Conservation (phyloP, 352 stramenopile species). For the Pythium dissimile region DNA sequence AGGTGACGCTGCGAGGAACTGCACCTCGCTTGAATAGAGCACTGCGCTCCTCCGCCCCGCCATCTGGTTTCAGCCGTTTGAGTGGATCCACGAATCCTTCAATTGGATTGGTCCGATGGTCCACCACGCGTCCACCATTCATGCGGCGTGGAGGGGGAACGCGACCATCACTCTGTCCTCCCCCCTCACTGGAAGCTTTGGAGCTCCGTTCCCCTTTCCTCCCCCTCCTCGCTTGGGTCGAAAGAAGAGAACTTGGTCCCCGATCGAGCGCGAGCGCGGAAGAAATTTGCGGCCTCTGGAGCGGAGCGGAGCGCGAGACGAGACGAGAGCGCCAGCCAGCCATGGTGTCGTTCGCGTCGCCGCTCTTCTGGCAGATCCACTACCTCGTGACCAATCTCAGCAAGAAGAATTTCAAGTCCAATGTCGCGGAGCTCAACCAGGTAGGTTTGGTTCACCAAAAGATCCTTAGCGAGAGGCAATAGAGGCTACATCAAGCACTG, state of each 20-base stretch:
- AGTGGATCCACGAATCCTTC: constrained; percentile 19
- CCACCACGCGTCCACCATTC: constrained; percentile 14
- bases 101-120: constrained; percentile 18
- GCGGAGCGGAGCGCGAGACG: background rate
- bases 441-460: constrained; percentile 28
- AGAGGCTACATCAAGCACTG: background rate
- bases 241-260: constrained; percentile 9
- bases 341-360: constrained; percentile 91
- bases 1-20: constrained; percentile 9
- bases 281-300: constrained; percentile 22
- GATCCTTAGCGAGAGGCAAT: background rate
- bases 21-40: constrained; percentile 12
- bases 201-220: constrained; percentile 11
- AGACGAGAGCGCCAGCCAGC: background rate
- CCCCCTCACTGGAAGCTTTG: too few species aligned
- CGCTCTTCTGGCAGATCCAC: constrained; percentile 93
- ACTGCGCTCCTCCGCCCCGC: constrained; percentile 1
- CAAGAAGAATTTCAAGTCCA: constrained; percentile 94
- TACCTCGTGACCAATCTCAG: constrained; percentile 91
- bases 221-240: background rate
- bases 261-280: constrained; percentile 16
- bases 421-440: constrained; percentile 91
- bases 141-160: constrained; percentile 5
- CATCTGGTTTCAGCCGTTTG: constrained; percentile 17
- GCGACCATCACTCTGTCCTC: constrained; percentile 28